Evolutionary conservation across 2,329 filamentous ascomycete species (phyloP), one percentile per base, ranked within the genome.

Genomic region (Emergomyces africanus): DNA sequence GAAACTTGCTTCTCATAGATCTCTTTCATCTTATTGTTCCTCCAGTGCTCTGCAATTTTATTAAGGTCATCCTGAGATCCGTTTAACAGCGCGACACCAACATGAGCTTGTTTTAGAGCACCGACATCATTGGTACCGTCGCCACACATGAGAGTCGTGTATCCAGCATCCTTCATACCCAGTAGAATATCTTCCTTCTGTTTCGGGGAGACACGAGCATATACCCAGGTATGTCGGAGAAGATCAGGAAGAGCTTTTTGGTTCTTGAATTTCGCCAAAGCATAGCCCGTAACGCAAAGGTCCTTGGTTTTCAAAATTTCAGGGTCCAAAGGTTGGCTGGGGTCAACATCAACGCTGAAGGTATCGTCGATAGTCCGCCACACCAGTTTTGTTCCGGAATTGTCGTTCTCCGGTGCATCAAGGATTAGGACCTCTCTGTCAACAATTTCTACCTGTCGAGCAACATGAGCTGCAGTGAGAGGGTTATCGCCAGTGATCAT

Each of bases 401-500:
- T 83, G 67, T 95, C 90, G 67, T 96, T 83, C 72, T 99, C 94
- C 25, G 94, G 94, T 2, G 92, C 90, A 71, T 99, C 94, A 30
- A 99, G 80, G 66, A 99, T 97, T 61, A 97, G 81, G 58, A 94
- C 89, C 39, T 97, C 91, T 59, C 94, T 87, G 69, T 99, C 94
- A 18, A 99, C 90, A 72, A 99, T 99, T 72, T 99, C 94, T 30
- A 99, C 94, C 72, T 96, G 87, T 62, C 87, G 86, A 18, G 94
- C 94, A 59, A 99, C 94, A 70, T 99, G 92, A 12, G 96, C 89
- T 64, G 94, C 94, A 46, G 94, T 99, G 57, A 99, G 81, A 14
- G 94, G 92, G 72, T 99, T 99, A 73, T 99, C 94, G 70, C 94
- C 94, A 61, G 94, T 99, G 65, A 99, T 99, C 94, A 99, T 99